Base-by-base conservation (phyloP, 768 basidiomycete species). In the Termitomyces bulborhizus region DNA sequence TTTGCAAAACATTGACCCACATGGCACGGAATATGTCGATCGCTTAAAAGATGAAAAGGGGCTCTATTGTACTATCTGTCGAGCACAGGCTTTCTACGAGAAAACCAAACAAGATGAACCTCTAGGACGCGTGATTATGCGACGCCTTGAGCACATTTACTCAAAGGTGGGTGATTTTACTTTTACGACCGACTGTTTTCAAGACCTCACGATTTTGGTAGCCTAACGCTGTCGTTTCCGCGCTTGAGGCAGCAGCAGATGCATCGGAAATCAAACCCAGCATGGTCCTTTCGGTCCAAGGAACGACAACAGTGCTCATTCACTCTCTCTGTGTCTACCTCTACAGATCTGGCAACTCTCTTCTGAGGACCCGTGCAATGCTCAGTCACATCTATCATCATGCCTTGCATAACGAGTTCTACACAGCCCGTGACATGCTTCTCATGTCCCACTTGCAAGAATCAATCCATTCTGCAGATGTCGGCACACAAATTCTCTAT, bases 361-460 rank as follows among this genome's bases (percentile, higher is more conserved):
- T 98, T 51, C 77, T 98, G 51, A 89, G 96, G 53, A 98, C 97
- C 12, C 86, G 97, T 58, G 96, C 97, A 7, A 96, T 99, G 86
- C 85, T 99, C 51, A 88, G 88, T 65, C 97, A 99, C 68, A 93
- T 98, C 67, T 99, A 94, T 70, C 95, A 98, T 71, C 86, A 94
- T 66, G 97, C 96, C 27, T 81, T 97, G 31, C 93, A 95, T 69
- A 97, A 98, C 63, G 89, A 96, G 66, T 99, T 93, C 76, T 83
- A 97, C 75, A 93, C 91, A 27, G 90, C 97, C 9, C 90, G 97
- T 29, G 97, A 99, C 73, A 95, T 98, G 90, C 74, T 99, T 37
- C 77, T 99, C 57, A 98, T 99, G 97, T 98, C 95, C 4, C 97
- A 98, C 69, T 81, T 99, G 48, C 96, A 98, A 70, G 95, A 98